Evolutionary conservation across 148 eudicot genomes (phyloP).

Genomic region (Arbutus unedo): DNA sequence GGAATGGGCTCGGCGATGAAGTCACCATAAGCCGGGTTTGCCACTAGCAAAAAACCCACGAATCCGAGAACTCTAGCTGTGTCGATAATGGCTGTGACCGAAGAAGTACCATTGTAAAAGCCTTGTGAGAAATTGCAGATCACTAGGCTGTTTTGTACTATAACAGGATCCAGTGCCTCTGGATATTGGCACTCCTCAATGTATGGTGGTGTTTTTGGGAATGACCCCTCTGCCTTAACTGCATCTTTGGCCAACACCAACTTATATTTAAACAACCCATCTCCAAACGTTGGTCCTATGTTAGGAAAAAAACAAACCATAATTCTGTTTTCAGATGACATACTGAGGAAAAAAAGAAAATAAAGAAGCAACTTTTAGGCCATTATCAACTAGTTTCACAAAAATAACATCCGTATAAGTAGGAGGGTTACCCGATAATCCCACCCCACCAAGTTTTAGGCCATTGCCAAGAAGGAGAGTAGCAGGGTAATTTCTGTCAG

Average conservation of each 20-base stretch:
- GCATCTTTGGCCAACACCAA: slow-evolving; percentile 89
- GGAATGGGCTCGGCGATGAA: slow-evolving; percentile 83
- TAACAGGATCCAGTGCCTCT: slow-evolving; percentile 64
- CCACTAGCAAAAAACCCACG: slow-evolving; percentile 67
- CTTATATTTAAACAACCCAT: slow-evolving; percentile 55
- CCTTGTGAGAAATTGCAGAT: slow-evolving; percentile 87
- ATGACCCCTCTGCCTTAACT: slow-evolving; percentile 44
- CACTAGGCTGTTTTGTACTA: slow-evolving; percentile 64
- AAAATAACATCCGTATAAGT: too few relatives aligned
- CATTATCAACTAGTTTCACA: slow-evolving; percentile 38
- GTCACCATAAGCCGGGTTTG: slow-evolving; percentile 78
- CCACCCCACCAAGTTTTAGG: slow-evolving; percentile 56
- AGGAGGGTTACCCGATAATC: slow-evolving; percentile 57
- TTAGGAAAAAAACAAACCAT: not conserved
- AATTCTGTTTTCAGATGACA: not conserved
- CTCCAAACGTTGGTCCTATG: slow-evolving; percentile 57
- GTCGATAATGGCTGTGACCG: slow-evolving; percentile 51
- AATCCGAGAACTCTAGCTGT: slow-evolving; percentile 63
- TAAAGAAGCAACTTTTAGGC: slow-evolving; percentile 31
- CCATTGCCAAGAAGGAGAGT: slow-evolving; percentile 73
- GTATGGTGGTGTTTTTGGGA: slow-evolving; percentile 61
- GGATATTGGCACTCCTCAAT: slow-evolving; percentile 82
- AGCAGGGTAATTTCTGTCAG: slow-evolving; percentile 61
- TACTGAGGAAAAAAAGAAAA: not conserved
- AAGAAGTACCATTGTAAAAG: slow-evolving; percentile 72